These are phyloP conservation scores for Globisporangium heterothallicum DNA, from an alignment of 352 stramenopile species.

Conservation along the genomic window DNA sequence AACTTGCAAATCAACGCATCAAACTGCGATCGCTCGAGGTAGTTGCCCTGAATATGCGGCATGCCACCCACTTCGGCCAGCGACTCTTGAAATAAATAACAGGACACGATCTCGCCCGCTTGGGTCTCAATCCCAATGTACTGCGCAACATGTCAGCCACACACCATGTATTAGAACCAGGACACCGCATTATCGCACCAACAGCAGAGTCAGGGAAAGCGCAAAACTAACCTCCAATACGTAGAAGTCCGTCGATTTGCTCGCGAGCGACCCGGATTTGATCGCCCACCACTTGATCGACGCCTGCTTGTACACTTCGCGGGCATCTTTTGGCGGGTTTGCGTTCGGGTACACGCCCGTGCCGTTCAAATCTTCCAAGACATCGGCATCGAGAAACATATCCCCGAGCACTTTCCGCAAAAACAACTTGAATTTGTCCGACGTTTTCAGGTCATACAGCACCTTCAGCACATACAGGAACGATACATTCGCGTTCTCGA, in stretches of 20 bases:
- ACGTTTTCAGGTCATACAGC: slow-evolving; percentile 81
- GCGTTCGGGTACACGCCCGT: slow-evolving; percentile 74
- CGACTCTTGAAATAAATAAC: slow-evolving; percentile 84
- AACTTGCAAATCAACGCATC: slow-evolving; percentile 86
- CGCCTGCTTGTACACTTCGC: slow-evolving; percentile 82
- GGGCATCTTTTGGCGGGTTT: slow-evolving; percentile 57
- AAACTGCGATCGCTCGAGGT: slow-evolving; percentile 79
- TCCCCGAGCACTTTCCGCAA: slow-evolving; percentile 77
- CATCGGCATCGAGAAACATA: slow-evolving; percentile 77
- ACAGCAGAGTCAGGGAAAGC: too few relatives aligned
- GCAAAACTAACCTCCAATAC: slow-evolving; percentile 54
- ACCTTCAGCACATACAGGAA: slow-evolving; percentile 83
- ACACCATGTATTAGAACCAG: slow-evolving; percentile 10
- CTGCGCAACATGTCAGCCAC: slow-evolving; percentile 12
- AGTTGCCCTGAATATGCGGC: slow-evolving; percentile 72
- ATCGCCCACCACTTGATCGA: slow-evolving; percentile 88
- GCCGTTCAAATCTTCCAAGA: slow-evolving; percentile 78
- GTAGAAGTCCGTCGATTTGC: slow-evolving; percentile 84
- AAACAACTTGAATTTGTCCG: slow-evolving; percentile 82
- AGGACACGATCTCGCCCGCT: slow-evolving; percentile 70
- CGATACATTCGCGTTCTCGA: slow-evolving; percentile 57
- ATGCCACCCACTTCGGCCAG: slow-evolving; percentile 78
- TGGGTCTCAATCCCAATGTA: slow-evolving; percentile 82
- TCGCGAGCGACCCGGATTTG: slow-evolving; percentile 71
- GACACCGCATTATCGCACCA: too few relatives aligned